These are phyloP conservation scores for Ajuga reptans DNA, from an alignment of 305 asterid genomes.

Conservation along the genomic window DNA sequence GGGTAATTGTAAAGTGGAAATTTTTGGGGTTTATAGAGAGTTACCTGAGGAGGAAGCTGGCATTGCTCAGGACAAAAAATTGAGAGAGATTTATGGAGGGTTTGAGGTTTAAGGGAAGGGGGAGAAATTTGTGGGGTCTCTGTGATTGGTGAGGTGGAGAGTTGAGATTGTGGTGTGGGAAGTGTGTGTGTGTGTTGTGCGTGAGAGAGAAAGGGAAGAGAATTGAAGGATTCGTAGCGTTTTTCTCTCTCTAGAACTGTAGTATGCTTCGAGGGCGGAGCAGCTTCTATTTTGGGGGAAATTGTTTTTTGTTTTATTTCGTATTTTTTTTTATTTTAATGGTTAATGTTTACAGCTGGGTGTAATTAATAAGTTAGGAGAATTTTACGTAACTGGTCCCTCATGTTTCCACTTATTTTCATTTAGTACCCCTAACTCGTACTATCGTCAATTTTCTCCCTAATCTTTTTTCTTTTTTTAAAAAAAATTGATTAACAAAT, in stretches of 20 bases:
- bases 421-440: not conserved
- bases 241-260: constrained; percentile 36
- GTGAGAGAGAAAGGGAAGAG: constrained; percentile 30
- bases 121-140: constrained; percentile 68
- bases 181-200: constrained; percentile 28
- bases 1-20: constrained; percentile 4
- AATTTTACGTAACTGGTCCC: constrained; percentile 14
- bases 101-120: constrained; percentile 31
- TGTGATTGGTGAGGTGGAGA: constrained; percentile 52
- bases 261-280: constrained; percentile 30
- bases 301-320: constrained; percentile 17
- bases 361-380: not conserved
- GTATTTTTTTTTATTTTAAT: constrained; percentile 10
- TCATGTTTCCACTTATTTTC: not conserved
- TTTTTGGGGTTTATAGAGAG: constrained; percentile 26
- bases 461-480: not conserved
- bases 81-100: constrained; percentile 41
- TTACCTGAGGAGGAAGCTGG: constrained; percentile 89
- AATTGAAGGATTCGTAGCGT: constrained; percentile 21
- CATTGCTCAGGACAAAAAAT: constrained; percentile 49
- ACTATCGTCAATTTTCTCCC: not conserved
- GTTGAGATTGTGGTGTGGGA: constrained; percentile 36
- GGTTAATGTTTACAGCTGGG: constrained; percentile 20
- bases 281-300: constrained; percentile 35
- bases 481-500: not conserved